These are phyloP conservation scores for Trichoderma harzianum DNA, from an alignment of 2,329 filamentous ascomycete genomes.

Conservation along the genomic window DNA sequence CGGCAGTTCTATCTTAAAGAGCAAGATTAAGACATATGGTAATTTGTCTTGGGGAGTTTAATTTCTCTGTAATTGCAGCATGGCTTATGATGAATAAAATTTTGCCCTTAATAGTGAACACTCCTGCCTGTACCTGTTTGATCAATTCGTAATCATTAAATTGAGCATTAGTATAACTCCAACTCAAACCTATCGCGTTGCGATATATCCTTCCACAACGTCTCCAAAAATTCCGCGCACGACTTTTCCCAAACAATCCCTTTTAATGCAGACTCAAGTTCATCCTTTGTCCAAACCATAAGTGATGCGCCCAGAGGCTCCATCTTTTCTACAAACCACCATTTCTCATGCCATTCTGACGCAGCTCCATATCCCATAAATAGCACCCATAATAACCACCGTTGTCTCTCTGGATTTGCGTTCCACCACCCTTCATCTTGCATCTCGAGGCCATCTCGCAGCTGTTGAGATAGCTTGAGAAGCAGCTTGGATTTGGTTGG, in stretches of 20 bases:
- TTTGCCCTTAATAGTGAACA: background rate
- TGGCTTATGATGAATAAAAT: background rate
- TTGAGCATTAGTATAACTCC: background rate
- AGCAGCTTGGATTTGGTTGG: background rate
- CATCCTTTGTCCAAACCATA: background rate
- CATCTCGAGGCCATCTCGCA: background rate
- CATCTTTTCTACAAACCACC: background rate
- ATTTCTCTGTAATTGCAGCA: background rate
- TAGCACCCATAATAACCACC: background rate
- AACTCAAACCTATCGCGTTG: background rate
- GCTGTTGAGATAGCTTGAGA: background rate
- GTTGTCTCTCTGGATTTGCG: background rate
- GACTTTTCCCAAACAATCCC: background rate
- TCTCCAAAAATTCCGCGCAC: background rate
- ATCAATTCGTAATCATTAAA: background rate
- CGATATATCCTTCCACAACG: background rate
- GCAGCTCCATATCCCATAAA: slow-evolving; percentile 6
- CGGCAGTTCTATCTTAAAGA: background rate
- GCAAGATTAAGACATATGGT: background rate
- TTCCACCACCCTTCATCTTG: background rate
- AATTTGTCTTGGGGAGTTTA: background rate
- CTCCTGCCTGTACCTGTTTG: background rate
- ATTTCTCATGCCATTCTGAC: background rate
- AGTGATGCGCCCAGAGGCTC: background rate
- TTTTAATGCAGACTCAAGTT: background rate